These are phyloP conservation scores for Candida insectorum DNA, from an alignment of 805 yeast species.

Conservation along the genomic window DNA sequence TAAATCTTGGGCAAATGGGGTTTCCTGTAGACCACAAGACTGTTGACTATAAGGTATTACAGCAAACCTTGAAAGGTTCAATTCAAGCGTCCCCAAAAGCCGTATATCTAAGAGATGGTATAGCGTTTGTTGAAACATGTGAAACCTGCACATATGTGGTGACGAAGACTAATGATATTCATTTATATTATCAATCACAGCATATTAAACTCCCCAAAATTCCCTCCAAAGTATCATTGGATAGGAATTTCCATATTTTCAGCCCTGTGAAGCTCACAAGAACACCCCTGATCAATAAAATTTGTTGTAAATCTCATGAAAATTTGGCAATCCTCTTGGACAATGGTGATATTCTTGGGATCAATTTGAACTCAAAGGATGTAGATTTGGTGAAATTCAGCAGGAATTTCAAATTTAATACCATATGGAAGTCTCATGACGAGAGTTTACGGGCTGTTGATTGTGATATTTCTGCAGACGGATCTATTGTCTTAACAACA, in stretches of 20 bases:
- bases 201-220: conserved; percentile 48
- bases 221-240: conserved; percentile 31
- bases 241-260: conserved; percentile 50
- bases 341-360: conserved; percentile 55
- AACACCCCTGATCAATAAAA: conserved; percentile 30
- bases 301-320: conserved; percentile 35
- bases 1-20: conserved; percentile 82
- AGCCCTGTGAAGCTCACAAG: conserved; percentile 50
- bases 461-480: conserved; percentile 65
- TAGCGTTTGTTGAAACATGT: conserved; percentile 58
- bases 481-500: conserved; percentile 66
- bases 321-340: conserved; percentile 49
- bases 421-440: conserved; percentile 64
- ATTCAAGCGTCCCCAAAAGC: conserved; percentile 37
- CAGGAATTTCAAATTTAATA: conserved; percentile 42
- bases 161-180: conserved; percentile 55
- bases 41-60: conserved; percentile 25
- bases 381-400: conserved; percentile 11
- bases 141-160: conserved; percentile 70
- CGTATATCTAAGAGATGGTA: conserved; percentile 44
- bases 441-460: conserved; percentile 58
- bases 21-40: conserved; percentile 20
- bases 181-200: conserved; percentile 55
- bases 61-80: conserved; percentile 33
- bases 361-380: conserved; percentile 13